Evolutionary conservation across 768 basidiomycete species (phyloP).

Genomic region (Psilocybe subaeruginosa): DNA sequence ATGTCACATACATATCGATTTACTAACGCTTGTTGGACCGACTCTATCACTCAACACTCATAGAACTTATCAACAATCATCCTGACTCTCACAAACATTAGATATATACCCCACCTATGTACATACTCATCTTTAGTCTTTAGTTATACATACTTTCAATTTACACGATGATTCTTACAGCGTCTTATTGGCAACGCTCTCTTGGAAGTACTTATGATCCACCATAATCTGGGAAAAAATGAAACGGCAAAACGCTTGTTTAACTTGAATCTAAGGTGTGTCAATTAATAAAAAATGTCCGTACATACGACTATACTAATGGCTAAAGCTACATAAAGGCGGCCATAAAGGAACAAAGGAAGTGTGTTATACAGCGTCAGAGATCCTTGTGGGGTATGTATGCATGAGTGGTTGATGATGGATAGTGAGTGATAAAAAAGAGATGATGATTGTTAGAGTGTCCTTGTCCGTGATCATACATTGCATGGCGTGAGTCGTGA

Average conservation of each 20-base stretch:
- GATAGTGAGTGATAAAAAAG: background rate
- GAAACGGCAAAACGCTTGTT: too few relatives aligned
- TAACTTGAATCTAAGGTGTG: background rate
- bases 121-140: background rate
- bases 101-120: background rate
- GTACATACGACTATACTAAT: background rate
- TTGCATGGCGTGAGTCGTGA: background rate
- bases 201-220: too few relatives aligned
- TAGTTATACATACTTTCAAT: too few relatives aligned
- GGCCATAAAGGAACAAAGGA: background rate
- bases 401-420: background rate
- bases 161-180: too few relatives aligned
- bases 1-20: too few relatives aligned
- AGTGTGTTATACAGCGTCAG: background rate
- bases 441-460: background rate
- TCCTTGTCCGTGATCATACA: background rate
- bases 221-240: too few relatives aligned
- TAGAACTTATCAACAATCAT: too few relatives aligned
- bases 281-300: too few relatives aligned
- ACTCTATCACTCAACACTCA: too few relatives aligned
- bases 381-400: background rate
- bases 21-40: too few relatives aligned
- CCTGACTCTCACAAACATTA: background rate
- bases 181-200: too few relatives aligned
- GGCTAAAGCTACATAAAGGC: background rate